Evolutionary conservation across 345 rosid species (phyloP).

Genomic region (Eucalyptus brandiana): DNA sequence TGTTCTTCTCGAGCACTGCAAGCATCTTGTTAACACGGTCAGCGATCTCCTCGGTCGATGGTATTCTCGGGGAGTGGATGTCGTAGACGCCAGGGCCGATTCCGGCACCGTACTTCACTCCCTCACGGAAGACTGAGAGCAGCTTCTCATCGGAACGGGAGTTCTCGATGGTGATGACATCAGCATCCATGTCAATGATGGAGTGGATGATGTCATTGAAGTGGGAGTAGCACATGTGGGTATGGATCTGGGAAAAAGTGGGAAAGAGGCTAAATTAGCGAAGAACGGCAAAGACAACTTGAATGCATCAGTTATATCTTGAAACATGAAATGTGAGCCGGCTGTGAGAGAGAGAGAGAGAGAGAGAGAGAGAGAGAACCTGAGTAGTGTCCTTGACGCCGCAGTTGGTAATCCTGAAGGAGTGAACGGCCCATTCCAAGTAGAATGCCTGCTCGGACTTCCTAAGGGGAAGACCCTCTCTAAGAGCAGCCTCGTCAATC

Average conservation of each 20-base stretch:
- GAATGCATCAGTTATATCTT: neutral
- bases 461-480: constrained; percentile 96
- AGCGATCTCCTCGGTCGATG: constrained; percentile 83
- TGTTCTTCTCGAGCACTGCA: constrained; percentile 75
- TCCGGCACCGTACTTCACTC: constrained; percentile 95
- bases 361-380: constrained; percentile 13
- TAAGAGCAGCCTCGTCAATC: constrained; percentile 97
- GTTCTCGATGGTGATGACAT: constrained; percentile 97
- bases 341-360: neutral
- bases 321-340: neutral
- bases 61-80: constrained; percentile 97
- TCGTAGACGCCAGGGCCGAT: constrained; percentile 97
- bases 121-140: constrained; percentile 94
- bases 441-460: constrained; percentile 95
- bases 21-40: constrained; percentile 97
- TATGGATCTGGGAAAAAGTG: constrained; percentile 52
- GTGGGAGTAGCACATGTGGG: constrained; percentile 99
- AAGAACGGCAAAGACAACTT: neutral
- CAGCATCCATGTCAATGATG: constrained; percentile 94
- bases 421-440: constrained; percentile 99
- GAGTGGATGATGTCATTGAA: constrained; percentile 98
- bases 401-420: constrained; percentile 90
- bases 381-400: constrained; percentile 89
- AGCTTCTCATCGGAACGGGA: constrained; percentile 98
- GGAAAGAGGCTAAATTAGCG: neutral